Conservation (phyloP, 2,329 filamentous ascomycete genomes). For the Torrubiellomyces zombiae region DNA sequence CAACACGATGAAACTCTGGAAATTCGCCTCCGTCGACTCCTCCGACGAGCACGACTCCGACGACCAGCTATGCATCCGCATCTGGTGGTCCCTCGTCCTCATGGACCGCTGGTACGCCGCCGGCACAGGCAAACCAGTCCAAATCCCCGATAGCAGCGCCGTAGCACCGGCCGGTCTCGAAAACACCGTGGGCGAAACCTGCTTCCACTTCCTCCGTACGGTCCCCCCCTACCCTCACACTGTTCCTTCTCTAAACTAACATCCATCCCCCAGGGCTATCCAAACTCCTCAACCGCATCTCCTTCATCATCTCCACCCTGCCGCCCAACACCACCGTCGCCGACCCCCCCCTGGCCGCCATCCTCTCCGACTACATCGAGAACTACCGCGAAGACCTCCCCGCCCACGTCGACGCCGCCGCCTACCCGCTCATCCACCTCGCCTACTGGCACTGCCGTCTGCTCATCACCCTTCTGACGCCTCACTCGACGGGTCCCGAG, state of each 20-base stretch:
- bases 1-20: conserved; percentile 45
- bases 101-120: conserved; percentile 60
- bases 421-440: conserved; percentile 43
- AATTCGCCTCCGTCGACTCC: conserved; percentile 22
- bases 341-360: conserved; percentile 16
- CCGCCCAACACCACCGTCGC: conserved; percentile 17
- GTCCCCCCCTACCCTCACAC: too few species aligned
- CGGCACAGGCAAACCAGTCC: conserved; percentile 43
- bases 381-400: conserved; percentile 50
- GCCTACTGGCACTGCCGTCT: conserved; percentile 56
- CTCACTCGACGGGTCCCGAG: conserved; percentile 36
- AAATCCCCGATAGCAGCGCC: conserved; percentile 45
- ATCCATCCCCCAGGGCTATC: conserved; percentile 27
- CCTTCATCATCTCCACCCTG: conserved; percentile 20
- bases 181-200: conserved; percentile 41
- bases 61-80: conserved; percentile 42
- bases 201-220: conserved; percentile 50
- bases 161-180: conserved; percentile 43
- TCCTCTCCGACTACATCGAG: conserved; percentile 28
- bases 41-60: conserved; percentile 41
- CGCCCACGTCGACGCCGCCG: conserved; percentile 31
- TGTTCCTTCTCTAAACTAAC: too few species aligned
- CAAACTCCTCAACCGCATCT: conserved; percentile 30
- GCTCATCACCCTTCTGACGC: conserved; percentile 42
- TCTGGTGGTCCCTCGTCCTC: conserved; percentile 58